These are phyloP conservation scores for Coelastrella sp. DNA, from an alignment of 139 green algal species.

Conservation along the genomic window DNA sequence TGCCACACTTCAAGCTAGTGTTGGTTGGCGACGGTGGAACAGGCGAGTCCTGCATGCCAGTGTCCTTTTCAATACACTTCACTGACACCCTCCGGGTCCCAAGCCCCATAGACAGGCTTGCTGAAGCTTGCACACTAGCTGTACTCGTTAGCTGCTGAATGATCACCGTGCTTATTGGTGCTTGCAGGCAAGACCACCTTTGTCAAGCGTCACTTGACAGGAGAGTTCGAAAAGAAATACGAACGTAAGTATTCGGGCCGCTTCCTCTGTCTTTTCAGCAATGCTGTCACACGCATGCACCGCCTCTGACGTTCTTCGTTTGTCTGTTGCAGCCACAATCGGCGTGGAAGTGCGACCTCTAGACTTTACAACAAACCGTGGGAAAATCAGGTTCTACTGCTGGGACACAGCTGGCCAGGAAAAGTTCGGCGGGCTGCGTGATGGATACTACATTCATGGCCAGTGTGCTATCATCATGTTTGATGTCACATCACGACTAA, in stretches of 20 bases:
- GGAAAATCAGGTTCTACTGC: constrained; percentile 98
- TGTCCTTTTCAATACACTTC: too few relatives aligned
- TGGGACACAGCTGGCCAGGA: constrained; percentile 99
- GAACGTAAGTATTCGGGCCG: constrained; percentile 78
- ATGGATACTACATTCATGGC: constrained; percentile 99
- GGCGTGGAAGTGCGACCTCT: constrained; percentile 99
- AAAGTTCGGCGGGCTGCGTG: constrained; percentile 98
- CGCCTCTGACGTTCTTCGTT: constrained; percentile 6
- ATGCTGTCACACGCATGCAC: constrained; percentile 10
- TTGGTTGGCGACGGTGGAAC: constrained; percentile 98
- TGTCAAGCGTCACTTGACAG: constrained; percentile 98
- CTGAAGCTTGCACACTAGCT: background rate
- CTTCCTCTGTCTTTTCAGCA: background rate
- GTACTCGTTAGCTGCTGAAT: constrained; percentile 4
- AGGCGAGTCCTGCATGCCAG: constrained; percentile 61
- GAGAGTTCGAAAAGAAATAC: constrained; percentile 99
- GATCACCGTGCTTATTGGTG: background rate
- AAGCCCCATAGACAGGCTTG: too few relatives aligned
- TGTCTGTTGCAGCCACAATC: constrained; percentile 89
- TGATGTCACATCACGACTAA: constrained; percentile 98
- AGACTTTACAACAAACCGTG: constrained; percentile 99
- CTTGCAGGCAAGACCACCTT: constrained; percentile 94
- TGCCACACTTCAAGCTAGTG: constrained; percentile 97
- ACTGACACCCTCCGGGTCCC: too few relatives aligned
- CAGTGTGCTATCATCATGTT: constrained; percentile 99